Percentiles rank a stretch among this genome's conserved stretches.
These are phyloP conservation scores for Penicillium roqueforti DNA, from an alignment of 495 filamentous ascomycete species.

Conservation along the genomic window DNA sequence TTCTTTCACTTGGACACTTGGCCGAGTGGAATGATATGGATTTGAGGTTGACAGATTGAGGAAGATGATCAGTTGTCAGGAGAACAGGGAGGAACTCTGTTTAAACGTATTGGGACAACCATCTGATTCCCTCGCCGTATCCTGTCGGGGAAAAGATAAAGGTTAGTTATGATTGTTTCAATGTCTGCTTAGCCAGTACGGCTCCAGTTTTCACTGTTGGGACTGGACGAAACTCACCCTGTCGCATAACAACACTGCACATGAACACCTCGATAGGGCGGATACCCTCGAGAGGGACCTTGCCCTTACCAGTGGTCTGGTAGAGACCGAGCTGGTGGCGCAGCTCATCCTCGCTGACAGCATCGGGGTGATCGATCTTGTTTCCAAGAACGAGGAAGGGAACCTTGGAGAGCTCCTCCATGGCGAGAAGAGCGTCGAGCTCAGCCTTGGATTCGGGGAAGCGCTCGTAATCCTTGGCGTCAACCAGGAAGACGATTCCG, in stretches of 20 bases:
- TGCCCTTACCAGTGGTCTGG: slow-evolving; percentile 97
- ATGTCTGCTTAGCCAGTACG: neutral
- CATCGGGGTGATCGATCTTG: slow-evolving; percentile 98
- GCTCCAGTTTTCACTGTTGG: neutral
- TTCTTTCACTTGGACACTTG: neutral
- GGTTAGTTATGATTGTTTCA: slow-evolving; percentile 1
- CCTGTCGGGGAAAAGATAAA: slow-evolving; percentile 25
- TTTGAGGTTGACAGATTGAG: neutral
- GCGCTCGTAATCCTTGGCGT: slow-evolving; percentile 93
- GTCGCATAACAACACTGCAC: slow-evolving; percentile 97
- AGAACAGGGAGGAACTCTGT: neutral
- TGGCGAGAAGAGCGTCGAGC: slow-evolving; percentile 86
- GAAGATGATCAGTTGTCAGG: neutral
- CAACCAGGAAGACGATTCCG: slow-evolving; percentile 96
- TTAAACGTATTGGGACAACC: slow-evolving; percentile 54
- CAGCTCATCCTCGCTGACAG: slow-evolving; percentile 90
- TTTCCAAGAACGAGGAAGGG: slow-evolving; percentile 95
- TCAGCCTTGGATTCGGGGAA: slow-evolving; percentile 92
- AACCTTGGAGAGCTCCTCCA: slow-evolving; percentile 91
- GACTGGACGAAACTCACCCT: slow-evolving; percentile 54
- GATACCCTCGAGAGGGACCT: slow-evolving; percentile 90
- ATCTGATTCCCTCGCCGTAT: slow-evolving; percentile 53
- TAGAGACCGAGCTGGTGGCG: slow-evolving; percentile 85
- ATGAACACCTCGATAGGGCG: slow-evolving; percentile 97
- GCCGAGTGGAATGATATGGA: neutral